Conservation (phyloP, 208 protist genomes). For the Acanthamoeba triangularis region DNA sequence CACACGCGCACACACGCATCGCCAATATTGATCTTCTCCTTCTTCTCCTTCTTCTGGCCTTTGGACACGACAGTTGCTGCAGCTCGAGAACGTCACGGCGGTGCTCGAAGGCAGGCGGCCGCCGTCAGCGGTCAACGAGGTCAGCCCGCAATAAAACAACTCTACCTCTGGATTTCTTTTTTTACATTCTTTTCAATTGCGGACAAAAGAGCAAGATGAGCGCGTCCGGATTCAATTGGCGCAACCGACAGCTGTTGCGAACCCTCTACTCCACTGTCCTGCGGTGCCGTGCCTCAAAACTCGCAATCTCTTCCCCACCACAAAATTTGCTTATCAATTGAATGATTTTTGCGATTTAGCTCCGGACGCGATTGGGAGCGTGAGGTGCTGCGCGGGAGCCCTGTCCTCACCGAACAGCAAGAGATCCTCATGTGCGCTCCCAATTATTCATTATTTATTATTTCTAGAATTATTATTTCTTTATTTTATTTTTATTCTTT, state of each 20-base stretch:
- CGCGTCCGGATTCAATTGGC: not conserved
- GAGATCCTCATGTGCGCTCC: not conserved
- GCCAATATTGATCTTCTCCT: too few species aligned
- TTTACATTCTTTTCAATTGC: not conserved
- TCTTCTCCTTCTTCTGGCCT: not conserved
- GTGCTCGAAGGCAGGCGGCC: constrained; percentile 10
- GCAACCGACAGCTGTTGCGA: not conserved
- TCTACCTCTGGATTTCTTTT: not conserved
- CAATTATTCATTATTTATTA: too few species aligned
- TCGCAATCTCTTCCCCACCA: too few species aligned
- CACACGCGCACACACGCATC: too few species aligned
- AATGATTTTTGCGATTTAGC: not conserved
- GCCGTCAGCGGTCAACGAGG: not conserved
- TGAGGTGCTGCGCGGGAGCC: not conserved
- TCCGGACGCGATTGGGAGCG: constrained; percentile 9
- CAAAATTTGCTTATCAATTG: not conserved
- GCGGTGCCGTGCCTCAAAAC: not conserved
- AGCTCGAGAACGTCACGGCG: constrained; percentile 34
- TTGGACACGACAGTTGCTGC: not conserved
- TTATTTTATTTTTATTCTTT: too few species aligned
- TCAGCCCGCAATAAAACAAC: too few species aligned
- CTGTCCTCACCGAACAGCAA: constrained; percentile 2
- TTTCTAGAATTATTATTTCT: too few species aligned
- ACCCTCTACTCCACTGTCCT: not conserved
- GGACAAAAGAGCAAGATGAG: not conserved